Evolutionary conservation across 352 stramenopile genomes (phyloP), one percentile per base, ranked within the genome.

Genomic region (Ophiocytium majus): DNA sequence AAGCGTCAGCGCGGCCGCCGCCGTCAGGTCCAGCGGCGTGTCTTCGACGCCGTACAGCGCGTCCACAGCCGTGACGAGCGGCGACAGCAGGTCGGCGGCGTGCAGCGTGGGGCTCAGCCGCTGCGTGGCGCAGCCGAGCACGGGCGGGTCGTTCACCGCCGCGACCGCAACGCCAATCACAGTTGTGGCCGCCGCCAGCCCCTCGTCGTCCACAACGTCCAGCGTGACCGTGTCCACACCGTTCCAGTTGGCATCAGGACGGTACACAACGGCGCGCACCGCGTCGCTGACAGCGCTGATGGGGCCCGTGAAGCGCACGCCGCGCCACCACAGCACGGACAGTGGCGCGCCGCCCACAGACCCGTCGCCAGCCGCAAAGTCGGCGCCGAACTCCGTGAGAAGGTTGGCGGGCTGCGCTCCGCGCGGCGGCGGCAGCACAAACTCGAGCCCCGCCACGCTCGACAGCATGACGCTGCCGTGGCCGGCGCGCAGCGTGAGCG

Each of bases 201-300:
- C 19, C 28, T 71, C 57, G 57, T 71, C 57, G 28, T 23, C 28
- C 23, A 71, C 57, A 71, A n/a, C n/a, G n/a, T n/a, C n/a, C n/a
- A n/a, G n/a, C 5, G 5, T 85, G 23, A 89, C 85, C 17, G 33
- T 50, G 66, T 89, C 85, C 14, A 86, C 66, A 17, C 85, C 81
- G 76, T 87, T 86, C 81, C 81, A 86, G 57, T 89, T 86, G 5
- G 81, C 35, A 36, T 86, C 82, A 28, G 85, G 85, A 57, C 82
- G 66, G 81, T 89, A 89, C 32, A 80, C 75, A 36, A 86, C 82
- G 32, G 81, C 74, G 10, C 31, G 32, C 19, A 89, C 76, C 36
- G 85, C 85, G 32, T 49, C 50, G 36, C 84, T 89, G 74, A 83
- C 82, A 28, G 82, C 85, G 34, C 66, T 33, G 9, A 89, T 57